Evolutionary conservation across 2,329 filamentous ascomycete species (phyloP), one percentile per base, ranked within the genome.

Genomic region (Zymoseptoria ardabiliae): DNA sequence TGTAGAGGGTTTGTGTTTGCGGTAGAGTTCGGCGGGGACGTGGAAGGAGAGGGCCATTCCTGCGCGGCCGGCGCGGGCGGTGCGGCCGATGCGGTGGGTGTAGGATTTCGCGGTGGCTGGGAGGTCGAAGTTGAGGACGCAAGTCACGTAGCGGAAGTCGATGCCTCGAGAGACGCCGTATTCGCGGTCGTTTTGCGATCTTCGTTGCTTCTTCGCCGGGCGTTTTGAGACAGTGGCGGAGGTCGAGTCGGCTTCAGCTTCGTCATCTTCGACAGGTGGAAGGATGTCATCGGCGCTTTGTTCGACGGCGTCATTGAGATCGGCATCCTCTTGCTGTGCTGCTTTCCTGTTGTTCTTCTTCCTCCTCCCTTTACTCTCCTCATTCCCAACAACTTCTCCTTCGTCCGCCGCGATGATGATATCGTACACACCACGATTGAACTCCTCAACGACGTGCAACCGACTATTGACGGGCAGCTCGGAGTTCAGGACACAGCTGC

Each of bases 11-110:
- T 91, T 90, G 77, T 97, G 93, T 74, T 96, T 96, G 66, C 89
- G 85, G 75, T 88, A 96, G 52, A 87, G 82, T 0, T 90, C 86
- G 55, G 85, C 82, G 8, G 94, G 93, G 2, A 99, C 83, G 55
- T 96, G 89, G 73, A 99, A 97, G 9, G 91, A 96, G n/a, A 99
- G 82, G 0, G 94, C 91, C 83, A 96, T 97, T 61, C 94, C 94
- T 1, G 89, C 86, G 71, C 95, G 90, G 10, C 92, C 93, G 1
- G 92, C 94, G 62, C 94, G 85, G 1, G 91, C 94, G 5, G 94
- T 99, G 30, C 94, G 86, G 30, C 94, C 94, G 69, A 99, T 96
- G 57, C 94, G 87, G 76, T 99, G 94, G n/a, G 90, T 95, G 75
- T 99, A 99, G 8, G 91, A 96, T 72, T 91, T 95, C 45, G 91